These are phyloP conservation scores for Amoebophrya sp. DNA, from an alignment of 169 alveolate genomes.

Conservation along the genomic window DNA sequence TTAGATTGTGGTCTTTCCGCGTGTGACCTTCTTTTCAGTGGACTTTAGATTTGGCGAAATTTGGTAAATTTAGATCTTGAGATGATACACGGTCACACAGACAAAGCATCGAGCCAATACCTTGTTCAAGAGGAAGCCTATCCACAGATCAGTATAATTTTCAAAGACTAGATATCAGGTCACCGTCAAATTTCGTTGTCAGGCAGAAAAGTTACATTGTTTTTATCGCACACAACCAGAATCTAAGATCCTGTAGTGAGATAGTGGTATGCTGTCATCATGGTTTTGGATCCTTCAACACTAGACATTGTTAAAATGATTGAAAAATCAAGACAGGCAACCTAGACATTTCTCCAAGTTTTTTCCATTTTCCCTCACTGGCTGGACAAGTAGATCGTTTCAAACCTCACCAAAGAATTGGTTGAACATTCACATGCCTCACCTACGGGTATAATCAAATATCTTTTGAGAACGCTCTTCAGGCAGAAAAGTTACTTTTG, in stretches of 20 bases:
- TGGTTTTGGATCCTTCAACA: neutral
- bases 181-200: neutral
- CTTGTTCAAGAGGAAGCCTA: too few relatives aligned
- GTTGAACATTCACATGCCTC: neutral
- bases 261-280: neutral
- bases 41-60: too few relatives aligned
- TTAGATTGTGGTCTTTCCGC: too few relatives aligned
- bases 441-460: neutral
- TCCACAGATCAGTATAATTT: too few relatives aligned
- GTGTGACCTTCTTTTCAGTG: too few relatives aligned
- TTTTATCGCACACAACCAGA: neutral
- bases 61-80: too few relatives aligned
- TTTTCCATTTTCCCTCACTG: neutral
- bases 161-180: too few relatives aligned
- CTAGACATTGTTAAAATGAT: neutral
- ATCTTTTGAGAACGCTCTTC: neutral
- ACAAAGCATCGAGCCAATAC: too few relatives aligned
- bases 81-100: too few relatives aligned
- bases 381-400: neutral
- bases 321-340: neutral
- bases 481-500: conserved; percentile 13
- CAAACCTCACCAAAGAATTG: neutral
- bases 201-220: neutral
- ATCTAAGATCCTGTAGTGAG: neutral
- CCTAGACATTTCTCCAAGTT: neutral